Evolutionary conservation across 169 alveolate species (phyloP).

Genomic region (Babesia bovis): DNA sequence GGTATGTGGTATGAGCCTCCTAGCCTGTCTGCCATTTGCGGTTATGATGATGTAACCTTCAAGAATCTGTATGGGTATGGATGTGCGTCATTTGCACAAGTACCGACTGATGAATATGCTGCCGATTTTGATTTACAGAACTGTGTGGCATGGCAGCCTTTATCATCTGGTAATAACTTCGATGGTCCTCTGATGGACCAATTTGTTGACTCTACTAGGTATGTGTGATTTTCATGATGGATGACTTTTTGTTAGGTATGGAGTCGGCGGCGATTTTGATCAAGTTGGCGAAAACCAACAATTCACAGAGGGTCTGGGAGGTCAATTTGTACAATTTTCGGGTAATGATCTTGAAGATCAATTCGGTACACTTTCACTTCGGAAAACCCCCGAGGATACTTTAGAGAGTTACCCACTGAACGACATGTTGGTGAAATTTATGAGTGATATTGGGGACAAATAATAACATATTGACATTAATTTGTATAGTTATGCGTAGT

Average conservation of each 20-base stretch:
- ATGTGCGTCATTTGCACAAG: slow-evolving; percentile 38
- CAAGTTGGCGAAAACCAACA: slow-evolving; percentile 6
- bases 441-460: slow-evolving; percentile 61
- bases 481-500: slow-evolving; percentile 18
- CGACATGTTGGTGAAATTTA: slow-evolving; percentile 58
- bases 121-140: slow-evolving; percentile 27
- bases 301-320: slow-evolving; percentile 36
- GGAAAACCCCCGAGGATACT: slow-evolving; percentile 16
- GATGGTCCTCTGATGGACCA: slow-evolving; percentile 27
- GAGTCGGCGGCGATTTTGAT: slow-evolving; percentile 14
- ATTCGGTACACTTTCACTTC: slow-evolving; percentile 35
- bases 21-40: slow-evolving; percentile 41
- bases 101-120: slow-evolving; percentile 29
- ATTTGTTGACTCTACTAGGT: slow-evolving; percentile 33
- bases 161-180: slow-evolving; percentile 34
- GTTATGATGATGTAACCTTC: slow-evolving; percentile 49
- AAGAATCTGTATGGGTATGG: slow-evolving; percentile 45
- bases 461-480: background rate
- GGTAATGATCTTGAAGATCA: slow-evolving; percentile 57
- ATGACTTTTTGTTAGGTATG: slow-evolving; percentile 30
- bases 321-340: slow-evolving; percentile 38
- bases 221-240: slow-evolving; percentile 1
- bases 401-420: slow-evolving; percentile 54
- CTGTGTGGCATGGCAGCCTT: slow-evolving; percentile 39
- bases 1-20: slow-evolving; percentile 59